These are phyloP conservation scores for Thelonectria blattea DNA, from an alignment of 2,329 filamentous ascomycete species.

Conservation along the genomic window DNA sequence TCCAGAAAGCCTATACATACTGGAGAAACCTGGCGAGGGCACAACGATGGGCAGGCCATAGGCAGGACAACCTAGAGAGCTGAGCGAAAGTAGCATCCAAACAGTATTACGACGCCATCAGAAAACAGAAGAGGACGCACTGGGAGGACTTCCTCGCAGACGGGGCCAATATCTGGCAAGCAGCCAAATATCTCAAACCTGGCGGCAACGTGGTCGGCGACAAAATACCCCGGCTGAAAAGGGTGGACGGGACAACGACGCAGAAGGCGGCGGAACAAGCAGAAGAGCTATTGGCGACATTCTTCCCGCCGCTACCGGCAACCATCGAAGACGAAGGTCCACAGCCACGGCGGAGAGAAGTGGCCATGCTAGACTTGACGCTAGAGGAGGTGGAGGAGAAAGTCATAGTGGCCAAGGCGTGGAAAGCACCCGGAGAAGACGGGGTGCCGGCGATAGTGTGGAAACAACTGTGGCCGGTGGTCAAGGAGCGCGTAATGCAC, in stretches of 20 bases:
- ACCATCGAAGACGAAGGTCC: no score
- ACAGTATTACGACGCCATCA: neutral
- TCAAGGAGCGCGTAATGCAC: slow-evolving; percentile 21
- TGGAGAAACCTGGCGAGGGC: slow-evolving; percentile 17
- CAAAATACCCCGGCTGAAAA: no score
- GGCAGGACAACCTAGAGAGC: neutral
- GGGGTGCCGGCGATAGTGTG: slow-evolving; percentile 26
- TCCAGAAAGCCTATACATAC: slow-evolving; percentile 20
- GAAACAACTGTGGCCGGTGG: slow-evolving; percentile 26
- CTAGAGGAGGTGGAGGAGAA: neutral
- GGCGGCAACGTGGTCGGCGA: neutral
- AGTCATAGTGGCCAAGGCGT: slow-evolving; percentile 27
- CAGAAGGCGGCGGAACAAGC: no score
- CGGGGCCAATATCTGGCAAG: slow-evolving; percentile 27
- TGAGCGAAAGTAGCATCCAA: neutral
- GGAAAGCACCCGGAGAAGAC: slow-evolving; percentile 29
- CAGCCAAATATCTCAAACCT: slow-evolving; percentile 34
- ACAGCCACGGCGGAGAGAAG: neutral
- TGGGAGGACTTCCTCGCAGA: neutral
- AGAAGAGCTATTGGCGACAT: no score
- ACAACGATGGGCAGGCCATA: neutral
- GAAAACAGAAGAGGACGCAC: neutral
- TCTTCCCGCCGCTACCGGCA: no score
- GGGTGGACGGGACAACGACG: no score
- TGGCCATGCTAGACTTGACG: slow-evolving; percentile 14